Evolutionary conservation across 768 basidiomycete species (phyloP).

Genomic region (Coprinopsis strossmayeri): DNA sequence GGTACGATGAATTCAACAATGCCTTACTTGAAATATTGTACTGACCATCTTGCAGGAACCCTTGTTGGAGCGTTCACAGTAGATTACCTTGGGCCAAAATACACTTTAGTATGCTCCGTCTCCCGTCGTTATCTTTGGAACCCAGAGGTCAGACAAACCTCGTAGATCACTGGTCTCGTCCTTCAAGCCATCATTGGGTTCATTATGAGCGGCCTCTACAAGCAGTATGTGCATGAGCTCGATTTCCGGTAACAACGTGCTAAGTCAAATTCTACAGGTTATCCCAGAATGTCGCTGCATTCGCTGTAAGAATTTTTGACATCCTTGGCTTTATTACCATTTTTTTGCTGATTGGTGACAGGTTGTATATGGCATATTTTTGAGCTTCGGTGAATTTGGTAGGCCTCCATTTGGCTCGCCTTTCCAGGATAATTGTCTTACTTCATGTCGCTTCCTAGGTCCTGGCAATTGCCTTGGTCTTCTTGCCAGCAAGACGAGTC

Average conservation of each 20-base stretch:
- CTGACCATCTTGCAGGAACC: slow-evolving; percentile 36
- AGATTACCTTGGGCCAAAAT: slow-evolving; percentile 71
- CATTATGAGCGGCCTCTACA: slow-evolving; percentile 83
- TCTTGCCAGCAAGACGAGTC: slow-evolving; percentile 78
- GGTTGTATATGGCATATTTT: slow-evolving; percentile 88
- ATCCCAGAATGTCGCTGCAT: slow-evolving; percentile 59
- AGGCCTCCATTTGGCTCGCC: slow-evolving; percentile 12
- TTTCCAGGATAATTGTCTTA: background rate
- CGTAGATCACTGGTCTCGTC: slow-evolving; percentile 60
- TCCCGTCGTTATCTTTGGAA: background rate
- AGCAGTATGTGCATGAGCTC: slow-evolving; percentile 25
- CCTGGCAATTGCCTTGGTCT: slow-evolving; percentile 86
- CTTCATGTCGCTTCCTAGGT: slow-evolving; percentile 31
- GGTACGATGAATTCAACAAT: too few relatives aligned
- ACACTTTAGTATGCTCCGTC: slow-evolving; percentile 52
- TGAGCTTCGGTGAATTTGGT: slow-evolving; percentile 85
- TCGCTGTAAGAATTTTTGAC: slow-evolving; percentile 43
- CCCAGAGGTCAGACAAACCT: background rate
- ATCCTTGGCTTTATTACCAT: background rate
- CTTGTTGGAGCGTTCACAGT: slow-evolving; percentile 69
- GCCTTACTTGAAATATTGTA: slow-evolving; percentile 2
- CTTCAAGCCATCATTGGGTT: slow-evolving; percentile 74
- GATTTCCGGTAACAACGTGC: background rate
- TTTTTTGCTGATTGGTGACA: slow-evolving; percentile 15
- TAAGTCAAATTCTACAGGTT: slow-evolving; percentile 30